Evolutionary conservation across 2,329 filamentous ascomycete genomes (phyloP), one percentile per base, ranked within the genome.

Genomic region (Magnaporthales sp.): DNA sequence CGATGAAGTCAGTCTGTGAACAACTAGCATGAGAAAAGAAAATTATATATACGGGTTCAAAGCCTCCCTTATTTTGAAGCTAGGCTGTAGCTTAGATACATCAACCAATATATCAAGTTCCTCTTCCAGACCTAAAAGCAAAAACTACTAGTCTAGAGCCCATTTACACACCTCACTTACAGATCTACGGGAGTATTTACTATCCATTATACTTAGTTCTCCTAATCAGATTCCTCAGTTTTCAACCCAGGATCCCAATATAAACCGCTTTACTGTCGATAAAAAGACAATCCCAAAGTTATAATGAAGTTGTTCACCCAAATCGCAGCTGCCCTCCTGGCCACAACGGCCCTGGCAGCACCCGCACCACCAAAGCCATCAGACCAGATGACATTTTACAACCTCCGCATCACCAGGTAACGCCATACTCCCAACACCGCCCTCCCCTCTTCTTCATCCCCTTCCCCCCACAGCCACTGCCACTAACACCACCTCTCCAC

Each of bases 331-430:
- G 22, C 64, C 0, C 30, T 58, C 46, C 15, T 65, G 8, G 66
- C 46, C 24, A 29, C 61, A n/a, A 27, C 24, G 13, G 67, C 29
- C 24, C 63, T 66, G 1, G 68, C 67, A 5, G 32, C 30, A 9
- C 58, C 67, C 56, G 38, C 63, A 5, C 8, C 24, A 4, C n/a
- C 30, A 8, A 13, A 10, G 9, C 4, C 15, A 10, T 7, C 56
- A 32, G 29, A 62, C 30, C 61, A 58, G 5, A 61, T 22, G 4
- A 2, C 3, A 1, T 11, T 68, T 22, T 68, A 67, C 62, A 66
- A 27, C 15, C 68, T 71, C 27, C 67, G 54, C 29, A 60, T 68
- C 11, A 38, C 66, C 9, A 27, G 22, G 63, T 63, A 27, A 62
- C 24, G 32, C 46, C 9, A 27, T 38, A 15, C 24, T 8, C 19